Base-by-base conservation (phyloP, 2,329 filamentous ascomycete species). In the Fusarium compactum region DNA sequence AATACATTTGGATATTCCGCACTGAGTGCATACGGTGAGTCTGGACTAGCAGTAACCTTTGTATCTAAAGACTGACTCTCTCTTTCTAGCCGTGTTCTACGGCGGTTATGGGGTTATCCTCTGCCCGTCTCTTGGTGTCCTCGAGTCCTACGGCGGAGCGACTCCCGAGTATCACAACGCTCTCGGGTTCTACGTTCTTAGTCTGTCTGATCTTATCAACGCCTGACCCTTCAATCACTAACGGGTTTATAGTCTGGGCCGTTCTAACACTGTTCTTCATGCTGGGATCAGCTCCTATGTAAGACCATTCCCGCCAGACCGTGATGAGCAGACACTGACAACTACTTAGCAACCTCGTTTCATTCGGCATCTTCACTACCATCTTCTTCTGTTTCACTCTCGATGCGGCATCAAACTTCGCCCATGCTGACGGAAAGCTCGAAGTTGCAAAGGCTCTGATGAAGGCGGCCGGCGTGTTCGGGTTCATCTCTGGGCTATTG, bases 1-100 rank as follows among this genome's bases (percentile, higher is more conserved):
- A 64, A 78, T 16, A 76, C 75, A 2, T 78, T 78, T 46, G 69
- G 74, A 1, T 78, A 78, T 22, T 76, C 76, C 8, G 72, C 74
- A 0, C 44, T 78, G 16, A 74, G 66, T 22, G 76, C 76, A 2
- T 78, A 72, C 53, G 76, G 76, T 76, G 34, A 41, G 66, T 57
- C 1, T 4, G 1, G 0, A 16, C 6, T 12, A 16, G 0, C 2
- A 7, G 15, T 1, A 10, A 3, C 2, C 9, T 11, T 15, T n/a
- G 4, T 43, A 7, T 1, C 0, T 6, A 4, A n/a, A 18, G 15
- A 24, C 27, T 25, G 2, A 18, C 50, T 41, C 3, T 55, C 10
- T 6, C 2, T 6, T 24, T 4, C 5, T 3, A 77, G 76, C 67
- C 0, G 65, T 76, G 16, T 77, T 76, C 51, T 77, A 76, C 24